A percentile compares a stretch with the other conserved stretches of the same genome.
Conservation (phyloP, 176 grass and related monocot species). For the Rhynchospora pubera region DNA sequence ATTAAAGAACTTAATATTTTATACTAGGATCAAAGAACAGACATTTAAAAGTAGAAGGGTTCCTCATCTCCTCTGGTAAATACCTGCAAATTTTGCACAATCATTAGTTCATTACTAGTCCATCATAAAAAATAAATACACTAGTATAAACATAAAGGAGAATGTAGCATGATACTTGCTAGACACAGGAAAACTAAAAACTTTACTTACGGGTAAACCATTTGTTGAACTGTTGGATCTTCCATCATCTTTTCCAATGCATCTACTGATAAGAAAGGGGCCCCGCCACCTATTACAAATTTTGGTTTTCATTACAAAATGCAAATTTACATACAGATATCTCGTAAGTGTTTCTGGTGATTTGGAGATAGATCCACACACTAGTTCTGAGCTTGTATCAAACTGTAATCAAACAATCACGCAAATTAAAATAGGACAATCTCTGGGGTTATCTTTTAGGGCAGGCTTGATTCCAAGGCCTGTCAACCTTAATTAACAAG, state of each 20-base stretch:
- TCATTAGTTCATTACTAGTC: constrained; percentile 18
- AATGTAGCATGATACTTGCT: not conserved
- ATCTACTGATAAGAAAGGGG: constrained; percentile 67
- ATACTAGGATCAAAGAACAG: constrained; percentile 28
- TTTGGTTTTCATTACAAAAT: constrained; percentile 8
- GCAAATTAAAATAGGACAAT: not conserved
- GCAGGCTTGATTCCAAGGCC: not conserved
- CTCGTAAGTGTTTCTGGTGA: not conserved
- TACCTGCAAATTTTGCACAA: constrained; percentile 49
- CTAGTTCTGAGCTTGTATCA: not conserved
- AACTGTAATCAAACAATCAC: not conserved
- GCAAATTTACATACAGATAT: constrained; percentile 1
- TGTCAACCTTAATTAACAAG: not conserved
- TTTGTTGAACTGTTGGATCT: constrained; percentile 91
- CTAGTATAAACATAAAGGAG: not conserved
- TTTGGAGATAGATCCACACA: not conserved
- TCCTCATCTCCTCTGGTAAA: constrained; percentile 97
- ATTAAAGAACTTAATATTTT: constrained; percentile 1
- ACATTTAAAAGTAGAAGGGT: constrained; percentile 88
- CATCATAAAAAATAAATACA: constrained; percentile 1
- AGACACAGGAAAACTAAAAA: not conserved
- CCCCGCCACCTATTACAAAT: constrained; percentile 31
- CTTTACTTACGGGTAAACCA: constrained; percentile 91
- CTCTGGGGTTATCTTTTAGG: not conserved
- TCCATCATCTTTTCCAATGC: constrained; percentile 99